A percentile compares a stretch with the other conserved stretches of the same genome.
These are phyloP conservation scores for Davidsoniella eucalypti DNA, from an alignment of 2,329 filamentous ascomycete genomes.

Conservation along the genomic window DNA sequence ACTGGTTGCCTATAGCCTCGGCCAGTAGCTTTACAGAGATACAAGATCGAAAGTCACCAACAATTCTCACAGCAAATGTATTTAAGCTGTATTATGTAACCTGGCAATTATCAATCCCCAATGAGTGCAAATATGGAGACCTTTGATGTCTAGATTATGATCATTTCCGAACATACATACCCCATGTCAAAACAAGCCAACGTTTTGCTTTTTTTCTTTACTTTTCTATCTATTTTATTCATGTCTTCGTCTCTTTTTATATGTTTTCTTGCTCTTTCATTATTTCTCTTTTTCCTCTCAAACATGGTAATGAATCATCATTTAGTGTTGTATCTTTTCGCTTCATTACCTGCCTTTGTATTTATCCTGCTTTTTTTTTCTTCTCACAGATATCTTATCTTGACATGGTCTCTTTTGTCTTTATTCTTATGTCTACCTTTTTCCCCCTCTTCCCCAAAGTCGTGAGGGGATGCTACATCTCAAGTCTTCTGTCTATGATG, in stretches of 20 bases:
- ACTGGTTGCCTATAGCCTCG: too few relatives aligned
- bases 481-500: too few relatives aligned
- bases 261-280: background rate
- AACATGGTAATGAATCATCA: too few relatives aligned
- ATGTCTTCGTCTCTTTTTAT: slow-evolving; percentile 1
- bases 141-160: slow-evolving; percentile 10
- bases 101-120: too few relatives aligned
- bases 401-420: slow-evolving; percentile 3
- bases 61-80: background rate
- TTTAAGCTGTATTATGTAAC: too few relatives aligned
- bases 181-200: too few relatives aligned
- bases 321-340: too few relatives aligned
- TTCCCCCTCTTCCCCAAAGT: slow-evolving; percentile 3
- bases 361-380: slow-evolving; percentile 15
- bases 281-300: background rate
- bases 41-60: too few relatives aligned
- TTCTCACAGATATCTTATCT: background rate
- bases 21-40: too few relatives aligned
- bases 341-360: background rate
- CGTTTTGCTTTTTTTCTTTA: background rate
- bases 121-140: too few relatives aligned
- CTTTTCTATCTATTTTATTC: background rate
- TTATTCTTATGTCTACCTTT: slow-evolving; percentile 15
- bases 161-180: background rate
- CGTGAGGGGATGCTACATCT: too few relatives aligned